Percentiles rank a stretch among this genome's conserved stretches.
Evolutionary conservation across 1,284 basidiomycete genomes (phyloP).

Genomic region (Acaromyces ingoldii): DNA sequence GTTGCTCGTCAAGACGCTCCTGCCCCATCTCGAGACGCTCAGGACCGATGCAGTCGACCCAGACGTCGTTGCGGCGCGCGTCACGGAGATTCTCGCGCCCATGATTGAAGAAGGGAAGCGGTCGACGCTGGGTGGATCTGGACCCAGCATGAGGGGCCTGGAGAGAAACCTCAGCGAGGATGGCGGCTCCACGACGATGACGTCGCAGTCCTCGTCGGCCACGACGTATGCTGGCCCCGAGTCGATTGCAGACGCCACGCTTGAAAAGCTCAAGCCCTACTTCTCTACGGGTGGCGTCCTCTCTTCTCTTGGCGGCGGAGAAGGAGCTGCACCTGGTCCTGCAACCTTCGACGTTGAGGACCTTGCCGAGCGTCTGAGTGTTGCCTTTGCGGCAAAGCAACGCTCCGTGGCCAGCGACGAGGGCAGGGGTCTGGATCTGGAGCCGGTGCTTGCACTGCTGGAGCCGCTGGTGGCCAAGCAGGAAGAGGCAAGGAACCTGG

Average conservation of each 20-base stretch:
- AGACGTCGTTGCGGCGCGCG: constrained; percentile 17
- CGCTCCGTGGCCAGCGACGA: background rate
- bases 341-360: no score
- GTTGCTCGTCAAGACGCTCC: constrained; percentile 18
- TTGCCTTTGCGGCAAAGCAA: no score
- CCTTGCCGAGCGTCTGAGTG: no score
- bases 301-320: no score
- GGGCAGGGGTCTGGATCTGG: constrained; percentile 19
- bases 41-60: constrained; percentile 7
- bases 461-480: constrained; percentile 39
- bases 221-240: constrained; percentile 12
- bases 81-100: constrained; percentile 16
- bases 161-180: constrained; percentile 15
- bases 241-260: constrained; percentile 20
- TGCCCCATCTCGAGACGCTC: constrained; percentile 23
- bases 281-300: no score
- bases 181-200: no score
- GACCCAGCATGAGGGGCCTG: no score
- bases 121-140: constrained; percentile 4
- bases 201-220: no score
- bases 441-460: constrained; percentile 34
- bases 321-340: no score
- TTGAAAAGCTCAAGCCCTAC: constrained; percentile 34
- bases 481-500: constrained; percentile 19
- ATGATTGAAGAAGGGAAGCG: constrained; percentile 9